Evolutionary conservation across 164 flowering plant genomes (phyloP).

Genomic region (Amborella trichopoda): DNA sequence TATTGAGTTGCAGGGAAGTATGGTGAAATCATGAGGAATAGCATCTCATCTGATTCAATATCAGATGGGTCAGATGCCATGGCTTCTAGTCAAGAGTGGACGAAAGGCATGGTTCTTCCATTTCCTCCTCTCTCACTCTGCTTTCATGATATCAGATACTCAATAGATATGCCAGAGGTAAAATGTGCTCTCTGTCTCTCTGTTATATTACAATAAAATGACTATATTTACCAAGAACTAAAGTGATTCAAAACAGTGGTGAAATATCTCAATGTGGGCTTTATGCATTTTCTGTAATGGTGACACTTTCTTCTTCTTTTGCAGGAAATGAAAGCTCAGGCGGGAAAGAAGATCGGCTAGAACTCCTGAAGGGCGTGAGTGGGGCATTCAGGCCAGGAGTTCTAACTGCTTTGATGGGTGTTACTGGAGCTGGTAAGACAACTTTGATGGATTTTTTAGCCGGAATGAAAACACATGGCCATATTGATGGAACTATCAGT

Average conservation of each 20-base stretch:
- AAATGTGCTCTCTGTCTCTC: background rate
- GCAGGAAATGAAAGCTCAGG: constrained; percentile 30
- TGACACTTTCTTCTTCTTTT: background rate
- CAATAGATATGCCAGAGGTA: constrained; percentile 47
- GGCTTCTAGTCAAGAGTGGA: background rate
- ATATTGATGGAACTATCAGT: background rate
- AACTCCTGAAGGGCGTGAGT: constrained; percentile 26
- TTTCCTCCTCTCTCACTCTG: constrained; percentile 29
- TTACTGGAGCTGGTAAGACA: background rate
- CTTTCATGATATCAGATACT: constrained; percentile 30
- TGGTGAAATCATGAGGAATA: constrained; percentile 11
- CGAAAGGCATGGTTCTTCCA: constrained; percentile 44
- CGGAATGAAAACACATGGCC: background rate
- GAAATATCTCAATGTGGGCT: no score
- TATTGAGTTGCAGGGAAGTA: constrained; percentile 8
- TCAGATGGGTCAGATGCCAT: no score
- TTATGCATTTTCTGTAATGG: no score
- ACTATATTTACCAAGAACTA: no score
- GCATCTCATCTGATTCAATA: no score
- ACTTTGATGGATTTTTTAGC: background rate
- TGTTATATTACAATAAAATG: no score
- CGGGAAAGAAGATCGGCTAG: constrained; percentile 14
- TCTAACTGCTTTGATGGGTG: background rate
- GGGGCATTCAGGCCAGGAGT: background rate
- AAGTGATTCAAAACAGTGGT: no score